Evolutionary conservation across 768 basidiomycete genomes (phyloP).

Genomic region (Asterophora parasitica): DNA sequence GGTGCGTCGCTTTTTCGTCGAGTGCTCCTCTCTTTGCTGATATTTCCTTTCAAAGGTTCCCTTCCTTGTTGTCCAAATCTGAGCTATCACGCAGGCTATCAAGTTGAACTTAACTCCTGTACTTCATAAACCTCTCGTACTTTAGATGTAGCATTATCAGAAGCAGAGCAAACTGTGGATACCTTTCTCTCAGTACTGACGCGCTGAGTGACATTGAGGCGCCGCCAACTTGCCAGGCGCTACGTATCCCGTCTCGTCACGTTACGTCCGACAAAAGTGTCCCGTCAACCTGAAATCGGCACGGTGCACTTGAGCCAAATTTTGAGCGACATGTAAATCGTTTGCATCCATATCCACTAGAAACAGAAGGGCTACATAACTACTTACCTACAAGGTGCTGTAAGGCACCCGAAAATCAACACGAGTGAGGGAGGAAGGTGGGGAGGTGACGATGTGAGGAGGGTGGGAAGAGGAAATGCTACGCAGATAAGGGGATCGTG

Average conservation of each 20-base stretch:
- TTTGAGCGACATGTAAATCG: slow-evolving; percentile 23
- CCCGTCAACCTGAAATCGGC: no score
- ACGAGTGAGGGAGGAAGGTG: slow-evolving; percentile 15
- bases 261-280: no score
- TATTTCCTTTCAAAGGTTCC: slow-evolving; percentile 51
- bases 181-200: no score
- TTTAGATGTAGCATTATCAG: slow-evolving; percentile 10
- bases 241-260: no score
- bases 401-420: slow-evolving; percentile 12
- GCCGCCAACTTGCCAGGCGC: no score
- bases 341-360: slow-evolving; percentile 28
- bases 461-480: no score
- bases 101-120: slow-evolving; percentile 33
- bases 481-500: slow-evolving; percentile 14
- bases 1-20: slow-evolving; percentile 35
- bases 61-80: slow-evolving; percentile 74
- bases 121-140: slow-evolving; percentile 12
- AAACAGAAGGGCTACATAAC: slow-evolving; percentile 30
- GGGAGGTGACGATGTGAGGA: slow-evolving; percentile 17
- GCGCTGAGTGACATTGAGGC: no score
- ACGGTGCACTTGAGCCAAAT: no score
- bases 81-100: no score
- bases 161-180: no score
- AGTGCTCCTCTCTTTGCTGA: not conserved
- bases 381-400: slow-evolving; percentile 42